phyloP scores from a whole-genome alignment of 2,329 filamentous ascomycete genomes.

The Apiospora arundinis region DNA sequence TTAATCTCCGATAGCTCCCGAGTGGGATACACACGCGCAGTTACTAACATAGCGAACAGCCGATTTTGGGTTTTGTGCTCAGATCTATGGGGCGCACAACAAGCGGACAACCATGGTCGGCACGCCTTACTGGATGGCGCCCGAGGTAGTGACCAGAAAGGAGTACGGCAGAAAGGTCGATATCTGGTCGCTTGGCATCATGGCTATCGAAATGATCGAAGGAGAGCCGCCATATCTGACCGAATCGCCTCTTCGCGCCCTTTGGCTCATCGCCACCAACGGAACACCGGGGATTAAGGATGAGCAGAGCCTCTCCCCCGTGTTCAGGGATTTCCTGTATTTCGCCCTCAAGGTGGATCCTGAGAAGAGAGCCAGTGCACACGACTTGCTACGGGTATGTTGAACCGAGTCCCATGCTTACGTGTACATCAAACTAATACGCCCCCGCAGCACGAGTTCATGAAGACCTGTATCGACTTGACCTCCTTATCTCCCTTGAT shows the following conservation, averaged over 20 bases:
- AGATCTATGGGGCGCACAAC: constrained; percentile 95
- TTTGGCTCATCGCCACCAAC: constrained; percentile 97
- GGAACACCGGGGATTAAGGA: constrained; percentile 96
- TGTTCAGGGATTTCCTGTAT: constrained; percentile 90
- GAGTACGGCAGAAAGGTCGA: constrained; percentile 99
- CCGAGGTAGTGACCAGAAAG: constrained; percentile 95
- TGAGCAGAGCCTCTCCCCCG: constrained; percentile 77
- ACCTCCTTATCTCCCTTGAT: constrained; percentile 85
- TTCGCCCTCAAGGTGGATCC: constrained; percentile 96
- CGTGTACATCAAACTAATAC: constrained; percentile 30
- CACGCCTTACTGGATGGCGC: constrained; percentile 99
- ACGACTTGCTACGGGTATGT: constrained; percentile 89
- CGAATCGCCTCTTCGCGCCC: constrained; percentile 87
- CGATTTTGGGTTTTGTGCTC: constrained; percentile 98
- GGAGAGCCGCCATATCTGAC: constrained; percentile 97
- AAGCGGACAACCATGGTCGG: constrained; percentile 99
- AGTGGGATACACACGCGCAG: constrained; percentile 21
- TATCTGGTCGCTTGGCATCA: constrained; percentile 98
- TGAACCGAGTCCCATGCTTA: constrained; percentile 30
- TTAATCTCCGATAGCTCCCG: constrained; percentile 28
- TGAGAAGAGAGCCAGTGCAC: constrained; percentile 93
- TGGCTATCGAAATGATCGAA: constrained; percentile 99
- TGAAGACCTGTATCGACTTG: constrained; percentile 76
- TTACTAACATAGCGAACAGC: constrained; percentile 55
- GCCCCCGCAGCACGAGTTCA: constrained; percentile 73